Evolutionary conservation across 805 yeast genomes (phyloP), one percentile per base, ranked within the genome.

Genomic region (Allodekkera sacchari): DNA sequence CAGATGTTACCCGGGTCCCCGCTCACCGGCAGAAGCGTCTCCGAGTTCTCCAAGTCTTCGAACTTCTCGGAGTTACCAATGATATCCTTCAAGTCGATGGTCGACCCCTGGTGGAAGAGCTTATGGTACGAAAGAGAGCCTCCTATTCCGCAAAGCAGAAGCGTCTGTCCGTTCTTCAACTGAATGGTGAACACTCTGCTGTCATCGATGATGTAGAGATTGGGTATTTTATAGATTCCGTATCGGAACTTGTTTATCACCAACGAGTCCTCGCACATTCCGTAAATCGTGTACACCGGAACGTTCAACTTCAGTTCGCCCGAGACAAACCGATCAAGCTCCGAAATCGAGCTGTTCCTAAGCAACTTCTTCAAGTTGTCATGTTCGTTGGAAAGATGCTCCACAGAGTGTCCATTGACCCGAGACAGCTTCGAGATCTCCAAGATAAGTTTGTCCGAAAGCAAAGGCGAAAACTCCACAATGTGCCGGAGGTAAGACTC

Each of bases 221-320:
- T 83, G 11, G 73, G 71, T 4, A 82, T 64, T 3, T 39, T 32
- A 39, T 72, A 67, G 9, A 61, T 55, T 4, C 80, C 80, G 32
- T 60, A 52, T 34, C 76, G 65, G 52, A 82, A 71, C 57, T 71
- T 72, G 41, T 76, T 71, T 26, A 82, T 55, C 15, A 83, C 83
- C 4, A 66, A 48, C 2, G 83, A 74, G 50, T 82, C 94, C 50
- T 82, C 94, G 34, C 77, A 64, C 52, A 80, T 77, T 0, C 92
- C 92, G 44, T 71, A 77, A n/a, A 78, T 72, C 4, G 88, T 74
- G 57, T 82, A 83, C 1, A 83, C 83, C 0, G 94, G 92, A 3
- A 67, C 71, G 24, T 54, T 54, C 43, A 69, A 62, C 37, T 28
- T 41, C 31, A 50, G 46, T 28, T 56, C 56, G 7, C 70, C 82